Percentiles rank a stretch among this genome's conserved stretches.
These are phyloP conservation scores for Sugiyamaella mastotermitis DNA, from an alignment of 805 yeast genomes.

Conservation along the genomic window DNA sequence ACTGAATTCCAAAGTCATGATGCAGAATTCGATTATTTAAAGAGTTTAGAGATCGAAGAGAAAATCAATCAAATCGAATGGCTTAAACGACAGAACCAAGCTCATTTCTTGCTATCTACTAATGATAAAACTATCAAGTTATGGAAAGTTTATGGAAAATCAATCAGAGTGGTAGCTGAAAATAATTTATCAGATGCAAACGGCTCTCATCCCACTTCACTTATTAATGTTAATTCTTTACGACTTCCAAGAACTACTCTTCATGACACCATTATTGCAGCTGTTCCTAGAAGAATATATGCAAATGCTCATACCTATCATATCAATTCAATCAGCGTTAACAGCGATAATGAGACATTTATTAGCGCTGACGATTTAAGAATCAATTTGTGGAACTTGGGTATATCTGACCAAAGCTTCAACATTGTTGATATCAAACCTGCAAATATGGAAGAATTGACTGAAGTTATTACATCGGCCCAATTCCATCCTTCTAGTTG, in stretches of 20 bases:
- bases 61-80: constrained; percentile 96
- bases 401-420: constrained; percentile 89
- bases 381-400: constrained; percentile 91
- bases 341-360: constrained; percentile 94
- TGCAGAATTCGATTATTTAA: constrained; percentile 95
- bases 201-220: constrained; percentile 21
- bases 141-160: constrained; percentile 93
- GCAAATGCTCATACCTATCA: constrained; percentile 98
- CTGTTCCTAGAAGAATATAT: constrained; percentile 86
- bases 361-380: constrained; percentile 90
- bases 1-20: constrained; percentile 98
- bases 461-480: constrained; percentile 95
- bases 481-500: constrained; percentile 93
- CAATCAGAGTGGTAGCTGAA: constrained; percentile 85
- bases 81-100: constrained; percentile 81
- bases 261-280: constrained; percentile 92
- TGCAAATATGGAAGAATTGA: constrained; percentile 95
- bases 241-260: constrained; percentile 83
- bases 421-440: constrained; percentile 98
- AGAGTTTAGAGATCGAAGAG: constrained; percentile 95
- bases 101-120: constrained; percentile 85
- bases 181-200: constrained; percentile 62
- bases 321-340: constrained; percentile 90
- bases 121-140: constrained; percentile 98
- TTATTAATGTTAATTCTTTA: constrained; percentile 36